phyloP scores from a whole-genome alignment of 495 filamentous ascomycete genomes.

The Hypomontagnella monticulosa region DNA sequence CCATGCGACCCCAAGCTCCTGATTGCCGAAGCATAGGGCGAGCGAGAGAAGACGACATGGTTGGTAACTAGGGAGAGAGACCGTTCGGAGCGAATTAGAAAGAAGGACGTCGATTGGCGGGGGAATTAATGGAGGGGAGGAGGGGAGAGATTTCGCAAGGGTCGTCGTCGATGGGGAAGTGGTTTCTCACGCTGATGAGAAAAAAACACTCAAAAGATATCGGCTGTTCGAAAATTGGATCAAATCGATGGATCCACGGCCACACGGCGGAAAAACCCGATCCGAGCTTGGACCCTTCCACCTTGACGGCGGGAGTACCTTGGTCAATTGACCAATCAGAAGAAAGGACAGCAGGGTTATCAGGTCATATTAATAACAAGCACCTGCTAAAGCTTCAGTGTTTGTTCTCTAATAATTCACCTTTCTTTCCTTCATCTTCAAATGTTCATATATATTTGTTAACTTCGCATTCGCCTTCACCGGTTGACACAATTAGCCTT shows the following conservation, averaged over 20 bases:
- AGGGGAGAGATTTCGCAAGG: constrained; percentile 26
- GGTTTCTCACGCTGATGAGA: constrained; percentile 21
- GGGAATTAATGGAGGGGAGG: constrained; percentile 9
- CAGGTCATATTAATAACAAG: neutral
- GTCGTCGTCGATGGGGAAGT: constrained; percentile 26
- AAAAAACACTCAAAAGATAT: constrained; percentile 48
- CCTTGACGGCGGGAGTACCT: neutral
- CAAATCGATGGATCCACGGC: neutral
- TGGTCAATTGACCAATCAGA: constrained; percentile 43
- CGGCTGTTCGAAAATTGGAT: constrained; percentile 39
- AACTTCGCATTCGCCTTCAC: too few species aligned
- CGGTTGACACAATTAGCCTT: too few species aligned
- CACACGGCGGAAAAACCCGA: constrained; percentile 49
- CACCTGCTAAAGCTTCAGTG: too few species aligned
- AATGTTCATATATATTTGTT: too few species aligned
- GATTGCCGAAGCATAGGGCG: constrained; percentile 51
- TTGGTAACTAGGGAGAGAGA: constrained; percentile 7
- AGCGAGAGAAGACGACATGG: constrained; percentile 46
- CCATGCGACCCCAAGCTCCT: constrained; percentile 53
- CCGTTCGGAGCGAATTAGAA: constrained; percentile 42
- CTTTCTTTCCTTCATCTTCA: too few species aligned
- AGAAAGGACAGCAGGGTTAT: neutral
- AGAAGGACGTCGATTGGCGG: constrained; percentile 31
- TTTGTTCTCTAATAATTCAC: too few species aligned
- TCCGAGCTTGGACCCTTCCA: constrained; percentile 35